phyloP scores from a whole-genome alignment of 2,329 filamentous ascomycete genomes.

The Ampelomyces quisqualis region DNA sequence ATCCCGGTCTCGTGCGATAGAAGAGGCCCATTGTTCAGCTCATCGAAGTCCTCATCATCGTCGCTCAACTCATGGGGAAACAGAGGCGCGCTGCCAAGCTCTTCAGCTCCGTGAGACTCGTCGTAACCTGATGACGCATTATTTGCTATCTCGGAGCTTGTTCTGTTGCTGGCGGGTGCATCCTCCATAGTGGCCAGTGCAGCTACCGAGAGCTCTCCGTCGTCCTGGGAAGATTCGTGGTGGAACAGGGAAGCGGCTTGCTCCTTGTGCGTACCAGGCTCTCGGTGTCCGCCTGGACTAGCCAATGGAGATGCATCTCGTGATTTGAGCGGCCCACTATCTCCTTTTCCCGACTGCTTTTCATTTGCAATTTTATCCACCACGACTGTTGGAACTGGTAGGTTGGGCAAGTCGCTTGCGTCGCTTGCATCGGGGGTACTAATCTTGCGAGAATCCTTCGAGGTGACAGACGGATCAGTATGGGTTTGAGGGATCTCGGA shows the following conservation, averaged over 20 bases:
- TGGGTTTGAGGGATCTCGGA: not conserved
- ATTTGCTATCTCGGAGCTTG: constrained; percentile 18
- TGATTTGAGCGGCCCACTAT: constrained; percentile 8
- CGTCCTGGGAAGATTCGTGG: constrained; percentile 31
- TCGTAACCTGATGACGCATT: constrained; percentile 21
- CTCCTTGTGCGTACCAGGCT: constrained; percentile 17
- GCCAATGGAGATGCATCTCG: too few relatives aligned
- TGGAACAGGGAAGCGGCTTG: constrained; percentile 34
- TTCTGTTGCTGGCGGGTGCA: constrained; percentile 23
- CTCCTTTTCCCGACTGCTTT: constrained; percentile 20
- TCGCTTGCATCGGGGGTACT: constrained; percentile 13
- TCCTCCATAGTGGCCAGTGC: constrained; percentile 22
- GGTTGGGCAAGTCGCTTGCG: constrained; percentile 5
- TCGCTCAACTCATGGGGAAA: constrained; percentile 14
- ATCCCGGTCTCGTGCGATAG: constrained; percentile 24
- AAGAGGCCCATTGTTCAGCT: constrained; percentile 16
- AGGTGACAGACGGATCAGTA: not conserved
- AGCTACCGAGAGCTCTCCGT: constrained; percentile 6
- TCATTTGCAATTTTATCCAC: constrained; percentile 25
- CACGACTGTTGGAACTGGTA: constrained; percentile 24
- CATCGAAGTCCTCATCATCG: constrained; percentile 3
- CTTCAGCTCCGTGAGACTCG: constrained; percentile 12
- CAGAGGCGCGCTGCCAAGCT: constrained; percentile 14
- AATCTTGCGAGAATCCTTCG: constrained; percentile 18
- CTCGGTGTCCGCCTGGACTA: constrained; percentile 18